These are phyloP conservation scores for Wickerhamomyces bisporus DNA, from an alignment of 805 yeast genomes.

Conservation along the genomic window DNA sequence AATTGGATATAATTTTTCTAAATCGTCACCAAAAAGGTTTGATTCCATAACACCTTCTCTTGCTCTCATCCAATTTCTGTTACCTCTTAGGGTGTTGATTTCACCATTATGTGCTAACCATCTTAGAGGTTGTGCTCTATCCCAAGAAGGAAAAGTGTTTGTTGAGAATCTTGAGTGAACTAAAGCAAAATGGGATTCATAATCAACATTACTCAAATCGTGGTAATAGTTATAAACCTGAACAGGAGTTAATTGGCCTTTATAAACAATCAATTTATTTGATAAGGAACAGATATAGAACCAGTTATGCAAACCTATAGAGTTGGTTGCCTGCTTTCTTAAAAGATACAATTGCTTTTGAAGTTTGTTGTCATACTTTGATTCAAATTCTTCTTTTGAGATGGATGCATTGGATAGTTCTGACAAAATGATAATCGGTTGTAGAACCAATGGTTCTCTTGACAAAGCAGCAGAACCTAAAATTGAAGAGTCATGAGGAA, in stretches of 20 bases:
- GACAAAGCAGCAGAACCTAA: conserved; percentile 93
- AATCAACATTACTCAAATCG: conserved; percentile 86
- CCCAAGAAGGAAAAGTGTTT: conserved; percentile 99
- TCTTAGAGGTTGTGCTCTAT: conserved; percentile 96
- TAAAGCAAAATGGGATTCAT: conserved; percentile 90
- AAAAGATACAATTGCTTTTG: conserved; percentile 81
- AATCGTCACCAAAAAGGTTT: conserved; percentile 80
- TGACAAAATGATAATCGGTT: conserved; percentile 81
- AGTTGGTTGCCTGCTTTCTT: conserved; percentile 84
- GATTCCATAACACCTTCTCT: conserved; percentile 96
- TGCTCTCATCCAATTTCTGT: conserved; percentile 99
- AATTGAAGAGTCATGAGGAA: conserved; percentile 91
- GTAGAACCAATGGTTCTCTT: conserved; percentile 86
- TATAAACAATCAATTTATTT: conserved; percentile 86
- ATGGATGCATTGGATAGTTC: conserved; percentile 36
- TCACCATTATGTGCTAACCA: conserved; percentile 99
- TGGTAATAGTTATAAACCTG: conserved; percentile 95
- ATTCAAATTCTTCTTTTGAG: conserved; percentile 49
- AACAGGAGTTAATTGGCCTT: conserved; percentile 95
- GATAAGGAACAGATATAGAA: conserved; percentile 93
- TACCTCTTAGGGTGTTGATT: conserved; percentile 93
- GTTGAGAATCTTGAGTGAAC: conserved; percentile 98
- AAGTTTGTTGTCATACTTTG: conserved; percentile 55
- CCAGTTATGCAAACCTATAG: conserved; percentile 95
- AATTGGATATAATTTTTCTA: conserved; percentile 87